Evolutionary conservation across 768 basidiomycete genomes (phyloP).

Genomic region (Atractiella rhizophila): DNA sequence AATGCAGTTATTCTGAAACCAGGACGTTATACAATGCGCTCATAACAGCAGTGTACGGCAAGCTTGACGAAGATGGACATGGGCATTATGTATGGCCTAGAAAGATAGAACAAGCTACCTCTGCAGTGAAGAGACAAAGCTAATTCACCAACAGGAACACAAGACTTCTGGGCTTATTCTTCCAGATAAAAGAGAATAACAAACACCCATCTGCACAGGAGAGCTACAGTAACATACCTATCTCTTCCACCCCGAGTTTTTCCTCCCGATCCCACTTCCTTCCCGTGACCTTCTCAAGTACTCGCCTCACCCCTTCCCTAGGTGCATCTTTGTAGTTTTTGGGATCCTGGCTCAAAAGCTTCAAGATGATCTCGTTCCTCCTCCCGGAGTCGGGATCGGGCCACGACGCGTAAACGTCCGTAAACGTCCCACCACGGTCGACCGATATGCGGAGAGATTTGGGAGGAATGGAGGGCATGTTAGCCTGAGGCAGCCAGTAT

Average conservation of each 20-base stretch:
- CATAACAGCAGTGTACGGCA: no score
- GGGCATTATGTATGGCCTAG: neutral
- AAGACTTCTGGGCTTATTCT: neutral
- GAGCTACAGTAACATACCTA: no score
- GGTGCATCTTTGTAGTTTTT: slow-evolving; percentile 74
- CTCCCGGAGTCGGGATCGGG: slow-evolving; percentile 30
- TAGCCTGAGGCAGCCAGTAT: no score
- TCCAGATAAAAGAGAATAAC: no score
- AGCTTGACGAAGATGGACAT: no score
- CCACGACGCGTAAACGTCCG: slow-evolving; percentile 49
- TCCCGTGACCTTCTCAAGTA: slow-evolving; percentile 52
- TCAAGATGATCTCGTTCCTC: slow-evolving; percentile 62
- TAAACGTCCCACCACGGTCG: slow-evolving; percentile 77
- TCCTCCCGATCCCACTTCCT: slow-evolving; percentile 33
- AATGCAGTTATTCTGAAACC: no score
- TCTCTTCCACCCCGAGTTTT: slow-evolving; percentile 6
- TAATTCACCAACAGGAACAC: no score
- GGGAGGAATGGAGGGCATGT: no score
- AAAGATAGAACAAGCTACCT: neutral
- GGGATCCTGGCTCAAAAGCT: slow-evolving; percentile 72
- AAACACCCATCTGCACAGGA: no score
- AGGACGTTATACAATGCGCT: no score
- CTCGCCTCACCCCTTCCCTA: slow-evolving; percentile 70
- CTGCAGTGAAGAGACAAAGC: no score
- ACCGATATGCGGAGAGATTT: slow-evolving; percentile 39